Evolutionary conservation across 148 eudicot genomes (phyloP).

Genomic region (Simmondsia chinensis): DNA sequence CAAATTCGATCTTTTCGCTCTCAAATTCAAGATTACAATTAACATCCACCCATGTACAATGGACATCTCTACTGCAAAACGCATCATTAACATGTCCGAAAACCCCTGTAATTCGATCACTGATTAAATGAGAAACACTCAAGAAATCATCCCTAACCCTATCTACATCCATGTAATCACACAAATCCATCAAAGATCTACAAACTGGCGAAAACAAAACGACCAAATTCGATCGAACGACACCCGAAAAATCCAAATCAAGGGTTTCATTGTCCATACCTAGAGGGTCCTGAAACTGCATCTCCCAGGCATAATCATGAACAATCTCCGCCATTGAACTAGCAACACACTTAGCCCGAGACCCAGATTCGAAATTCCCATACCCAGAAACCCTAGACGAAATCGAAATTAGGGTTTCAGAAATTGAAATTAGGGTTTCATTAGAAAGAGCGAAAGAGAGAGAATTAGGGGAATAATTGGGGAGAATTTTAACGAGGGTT

Average conservation of each 20-base stretch:
- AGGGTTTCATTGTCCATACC: no score
- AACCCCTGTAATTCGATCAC: slow-evolving; percentile 21
- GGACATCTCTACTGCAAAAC: slow-evolving; percentile 54
- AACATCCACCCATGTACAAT: slow-evolving; percentile 73
- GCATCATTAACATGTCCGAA: slow-evolving; percentile 51
- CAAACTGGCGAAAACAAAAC: slow-evolving; percentile 53
- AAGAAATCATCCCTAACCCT: slow-evolving; percentile 5
- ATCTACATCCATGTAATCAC: slow-evolving; percentile 30
- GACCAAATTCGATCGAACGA: slow-evolving; percentile 58
- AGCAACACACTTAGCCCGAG: slow-evolving; percentile 5
- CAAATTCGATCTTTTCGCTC: slow-evolving; percentile 6
- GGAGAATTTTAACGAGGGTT: no score
- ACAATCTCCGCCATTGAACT: slow-evolving; percentile 48
- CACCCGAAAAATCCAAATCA: slow-evolving; percentile 4
- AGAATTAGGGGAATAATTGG: no score
- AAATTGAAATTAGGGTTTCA: slow-evolving; percentile 33
- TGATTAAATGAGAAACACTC: slow-evolving; percentile 16
- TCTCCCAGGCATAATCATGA: slow-evolving; percentile 61
- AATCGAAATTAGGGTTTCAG: slow-evolving; percentile 25
- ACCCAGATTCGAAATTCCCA: not conserved
- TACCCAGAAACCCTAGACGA: not conserved
- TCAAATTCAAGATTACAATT: slow-evolving; percentile 11
- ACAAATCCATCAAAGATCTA: slow-evolving; percentile 19
- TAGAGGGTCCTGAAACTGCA: slow-evolving; percentile 10
- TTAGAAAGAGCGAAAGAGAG: slow-evolving; percentile 35